These are phyloP conservation scores for Trametes cinnabarina DNA, from an alignment of 768 basidiomycete genomes.

Conservation along the genomic window DNA sequence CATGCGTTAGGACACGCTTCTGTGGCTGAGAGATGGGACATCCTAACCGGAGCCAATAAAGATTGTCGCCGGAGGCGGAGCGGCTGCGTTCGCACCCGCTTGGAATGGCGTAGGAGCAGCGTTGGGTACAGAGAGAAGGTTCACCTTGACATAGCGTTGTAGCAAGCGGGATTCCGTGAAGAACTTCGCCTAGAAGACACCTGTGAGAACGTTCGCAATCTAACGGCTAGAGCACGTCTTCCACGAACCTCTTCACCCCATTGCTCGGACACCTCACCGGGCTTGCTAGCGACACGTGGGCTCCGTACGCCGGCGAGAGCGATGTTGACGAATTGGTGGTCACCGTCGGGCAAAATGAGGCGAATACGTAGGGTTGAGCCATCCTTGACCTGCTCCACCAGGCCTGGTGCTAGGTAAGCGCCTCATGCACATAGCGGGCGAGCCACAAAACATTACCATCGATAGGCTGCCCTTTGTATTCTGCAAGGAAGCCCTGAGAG, in stretches of 20 bases:
- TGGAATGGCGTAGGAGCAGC: constrained; percentile 82
- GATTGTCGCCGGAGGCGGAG: constrained; percentile 70
- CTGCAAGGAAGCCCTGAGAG: constrained; percentile 81
- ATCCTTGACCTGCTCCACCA: constrained; percentile 93
- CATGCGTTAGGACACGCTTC: background rate
- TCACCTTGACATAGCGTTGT: constrained; percentile 73
- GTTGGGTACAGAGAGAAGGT: constrained; percentile 77
- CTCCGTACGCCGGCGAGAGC: constrained; percentile 80
- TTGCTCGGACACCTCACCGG: constrained; percentile 75
- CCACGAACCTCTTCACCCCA: constrained; percentile 83
- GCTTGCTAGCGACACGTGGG: constrained; percentile 65
- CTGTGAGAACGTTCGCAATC: constrained; percentile 2
- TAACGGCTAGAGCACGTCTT: background rate
- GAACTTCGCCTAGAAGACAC: constrained; percentile 68
- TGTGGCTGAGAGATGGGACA: too few species aligned
- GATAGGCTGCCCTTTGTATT: constrained; percentile 89
- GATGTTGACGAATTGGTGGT: constrained; percentile 89
- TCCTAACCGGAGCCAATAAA: constrained; percentile 82
- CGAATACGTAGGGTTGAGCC: constrained; percentile 88
- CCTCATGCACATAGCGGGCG: background rate
- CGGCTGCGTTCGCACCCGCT: constrained; percentile 45
- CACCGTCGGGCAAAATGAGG: constrained; percentile 81
- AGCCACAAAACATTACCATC: constrained; percentile 55
- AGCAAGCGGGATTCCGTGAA: constrained; percentile 89
- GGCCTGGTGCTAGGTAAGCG: constrained; percentile 45